These are phyloP conservation scores for Mucor irregularis DNA, from an alignment of 371 early-diverging fungal genomes.

Conservation along the genomic window DNA sequence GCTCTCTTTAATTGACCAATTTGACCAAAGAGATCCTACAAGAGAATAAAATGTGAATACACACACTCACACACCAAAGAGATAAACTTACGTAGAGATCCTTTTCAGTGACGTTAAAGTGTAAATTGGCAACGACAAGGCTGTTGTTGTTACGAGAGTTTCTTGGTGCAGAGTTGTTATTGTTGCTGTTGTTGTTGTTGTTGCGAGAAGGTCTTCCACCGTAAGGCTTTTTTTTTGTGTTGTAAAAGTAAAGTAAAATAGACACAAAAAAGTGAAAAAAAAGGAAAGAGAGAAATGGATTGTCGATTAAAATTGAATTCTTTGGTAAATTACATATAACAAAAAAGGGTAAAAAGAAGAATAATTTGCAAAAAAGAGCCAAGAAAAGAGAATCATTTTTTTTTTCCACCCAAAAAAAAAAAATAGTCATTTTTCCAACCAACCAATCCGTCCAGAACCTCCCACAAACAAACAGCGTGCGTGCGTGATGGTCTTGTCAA, in stretches of 20 bases:
- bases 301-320: constrained; percentile 23
- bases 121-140: constrained; percentile 59
- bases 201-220: constrained; percentile 26
- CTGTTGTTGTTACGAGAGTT: constrained; percentile 24
- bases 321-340: constrained; percentile 10
- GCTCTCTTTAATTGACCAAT: constrained; percentile 52
- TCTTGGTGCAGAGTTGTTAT: background rate
- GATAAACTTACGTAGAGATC: constrained; percentile 61
- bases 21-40: constrained; percentile 58
- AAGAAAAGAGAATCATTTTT: constrained; percentile 22
- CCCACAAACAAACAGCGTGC: too few species aligned
- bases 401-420: too few species aligned
- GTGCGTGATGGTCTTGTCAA: too few species aligned
- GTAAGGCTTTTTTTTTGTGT: constrained; percentile 31
- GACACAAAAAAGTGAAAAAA: constrained; percentile 10
- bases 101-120: constrained; percentile 66
- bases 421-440: too few species aligned
- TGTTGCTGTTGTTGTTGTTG: constrained; percentile 3
- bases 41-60: background rate
- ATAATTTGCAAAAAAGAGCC: constrained; percentile 10
- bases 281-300: constrained; percentile 16
- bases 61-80: background rate
- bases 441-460: too few species aligned
- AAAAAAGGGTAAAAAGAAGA: constrained; percentile 12
- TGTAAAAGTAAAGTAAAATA: too few species aligned